Conservation (phyloP, 805 yeast genomes). For the Komagataella populi region DNA sequence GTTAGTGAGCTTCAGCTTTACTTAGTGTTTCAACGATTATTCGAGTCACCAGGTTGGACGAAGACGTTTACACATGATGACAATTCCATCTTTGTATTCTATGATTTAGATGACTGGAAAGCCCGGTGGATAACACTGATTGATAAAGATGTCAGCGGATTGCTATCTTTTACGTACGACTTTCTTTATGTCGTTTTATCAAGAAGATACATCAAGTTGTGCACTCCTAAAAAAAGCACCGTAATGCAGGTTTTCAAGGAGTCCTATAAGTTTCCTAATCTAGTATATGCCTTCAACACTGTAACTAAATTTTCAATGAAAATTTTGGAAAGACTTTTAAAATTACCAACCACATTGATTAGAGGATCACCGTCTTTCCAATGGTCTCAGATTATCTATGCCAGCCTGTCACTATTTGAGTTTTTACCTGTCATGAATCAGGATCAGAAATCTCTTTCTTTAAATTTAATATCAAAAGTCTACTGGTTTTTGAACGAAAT, state of each 20-base stretch:
- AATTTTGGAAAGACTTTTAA: slow-evolving; percentile 27
- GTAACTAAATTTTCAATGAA: slow-evolving; percentile 28
- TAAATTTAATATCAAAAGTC: slow-evolving; percentile 34
- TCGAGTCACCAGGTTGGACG: neutral
- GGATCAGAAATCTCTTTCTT: slow-evolving; percentile 24
- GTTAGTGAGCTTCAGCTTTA: slow-evolving; percentile 34
- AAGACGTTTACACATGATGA: slow-evolving; percentile 1
- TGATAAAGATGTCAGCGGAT: slow-evolving; percentile 32
- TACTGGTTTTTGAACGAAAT: slow-evolving; percentile 47
- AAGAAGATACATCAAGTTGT: slow-evolving; percentile 17
- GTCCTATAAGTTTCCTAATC: neutral
- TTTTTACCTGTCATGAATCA: slow-evolving; percentile 24
- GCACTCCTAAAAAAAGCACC: neutral
- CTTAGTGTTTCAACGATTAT: slow-evolving; percentile 4
- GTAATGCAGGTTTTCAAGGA: neutral
- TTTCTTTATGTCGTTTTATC: slow-evolving; percentile 30
- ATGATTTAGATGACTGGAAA: slow-evolving; percentile 31
- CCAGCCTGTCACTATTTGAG: slow-evolving; percentile 39
- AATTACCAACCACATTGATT: slow-evolving; percentile 29
- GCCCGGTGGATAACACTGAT: slow-evolving; percentile 29
- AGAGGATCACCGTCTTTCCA: slow-evolving; percentile 43
- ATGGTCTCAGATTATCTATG: slow-evolving; percentile 37
- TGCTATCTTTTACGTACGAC: slow-evolving; percentile 31
- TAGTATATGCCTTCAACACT: slow-evolving; percentile 17
- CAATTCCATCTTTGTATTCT: slow-evolving; percentile 10